Conservation (phyloP, 305 asterid genomes). For the Rubia tinctorum region DNA sequence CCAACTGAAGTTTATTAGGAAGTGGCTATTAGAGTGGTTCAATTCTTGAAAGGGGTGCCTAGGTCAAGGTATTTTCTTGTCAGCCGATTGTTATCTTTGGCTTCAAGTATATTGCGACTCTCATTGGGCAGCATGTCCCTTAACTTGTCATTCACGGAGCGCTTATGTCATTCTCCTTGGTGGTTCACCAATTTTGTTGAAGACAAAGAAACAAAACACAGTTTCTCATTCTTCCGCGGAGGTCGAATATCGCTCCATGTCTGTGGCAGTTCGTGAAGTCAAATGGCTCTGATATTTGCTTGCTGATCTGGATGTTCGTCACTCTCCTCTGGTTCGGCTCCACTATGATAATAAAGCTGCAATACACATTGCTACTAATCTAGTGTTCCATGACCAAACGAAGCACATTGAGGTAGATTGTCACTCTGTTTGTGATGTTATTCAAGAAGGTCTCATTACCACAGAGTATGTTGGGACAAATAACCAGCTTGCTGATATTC, state of each 20-base stretch:
- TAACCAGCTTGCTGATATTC: no score
- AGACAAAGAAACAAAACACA: constrained; percentile 6
- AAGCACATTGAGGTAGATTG: constrained; percentile 16
- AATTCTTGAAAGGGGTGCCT: background rate
- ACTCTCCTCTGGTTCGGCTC: background rate
- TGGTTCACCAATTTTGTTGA: background rate
- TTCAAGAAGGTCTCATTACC: no score
- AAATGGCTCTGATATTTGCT: background rate
- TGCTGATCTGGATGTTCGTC: background rate
- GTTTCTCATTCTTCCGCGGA: constrained; percentile 5
- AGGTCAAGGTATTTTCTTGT: background rate
- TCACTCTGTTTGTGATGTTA: background rate
- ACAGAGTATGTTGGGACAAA: no score
- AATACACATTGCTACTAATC: background rate
- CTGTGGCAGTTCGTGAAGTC: background rate
- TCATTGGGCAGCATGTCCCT: background rate
- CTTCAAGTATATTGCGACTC: background rate
- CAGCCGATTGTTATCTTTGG: background rate
- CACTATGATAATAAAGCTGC: constrained; percentile 9
- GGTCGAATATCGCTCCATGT: background rate
- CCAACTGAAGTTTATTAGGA: background rate
- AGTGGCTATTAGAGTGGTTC: background rate
- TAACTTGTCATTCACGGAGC: background rate
- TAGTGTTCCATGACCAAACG: background rate
- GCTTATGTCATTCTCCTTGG: constrained; percentile 1